phyloP scores from a whole-genome alignment of 140 eudicot genomes.

The Ambrosia hybrid region DNA sequence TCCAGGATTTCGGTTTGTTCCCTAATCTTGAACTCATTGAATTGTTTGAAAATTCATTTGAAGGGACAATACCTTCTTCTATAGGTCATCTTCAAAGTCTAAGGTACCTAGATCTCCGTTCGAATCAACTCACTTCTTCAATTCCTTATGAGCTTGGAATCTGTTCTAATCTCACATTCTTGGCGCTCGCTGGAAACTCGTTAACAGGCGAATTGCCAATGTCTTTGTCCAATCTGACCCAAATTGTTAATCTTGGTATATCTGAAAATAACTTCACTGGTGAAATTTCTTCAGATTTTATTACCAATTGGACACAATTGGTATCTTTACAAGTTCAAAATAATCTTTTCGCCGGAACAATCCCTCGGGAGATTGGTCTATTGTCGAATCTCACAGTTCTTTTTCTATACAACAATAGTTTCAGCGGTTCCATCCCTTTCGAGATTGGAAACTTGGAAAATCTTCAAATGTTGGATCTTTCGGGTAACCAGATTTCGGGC shows the following conservation, averaged over 20 bases:
- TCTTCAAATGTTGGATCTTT: constrained; percentile 44
- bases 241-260: constrained; percentile 41
- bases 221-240: constrained; percentile 53
- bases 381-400: constrained; percentile 44
- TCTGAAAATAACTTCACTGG: constrained; percentile 59
- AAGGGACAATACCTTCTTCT: constrained; percentile 60
- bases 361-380: constrained; percentile 60
- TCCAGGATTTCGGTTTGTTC: constrained; percentile 36
- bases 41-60: constrained; percentile 39
- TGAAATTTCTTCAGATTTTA: constrained; percentile 43
- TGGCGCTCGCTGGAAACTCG: constrained; percentile 55
- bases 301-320: constrained; percentile 56
- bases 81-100: constrained; percentile 57
- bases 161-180: constrained; percentile 51
- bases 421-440: constrained; percentile 60
- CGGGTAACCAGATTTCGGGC: constrained; percentile 52
- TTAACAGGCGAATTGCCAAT: constrained; percentile 53
- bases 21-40: constrained; percentile 47
- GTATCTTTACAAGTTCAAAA: constrained; percentile 56
- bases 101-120: constrained; percentile 38
- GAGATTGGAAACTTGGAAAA: constrained; percentile 48
- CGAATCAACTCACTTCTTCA: constrained; percentile 45
- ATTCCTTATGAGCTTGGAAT: constrained; percentile 64
- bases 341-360: constrained; percentile 47
- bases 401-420: constrained; percentile 44